Base-by-base conservation (phyloP, 2,329 filamentous ascomycete genomes). In the Phaeosphaeria sp. region DNA sequence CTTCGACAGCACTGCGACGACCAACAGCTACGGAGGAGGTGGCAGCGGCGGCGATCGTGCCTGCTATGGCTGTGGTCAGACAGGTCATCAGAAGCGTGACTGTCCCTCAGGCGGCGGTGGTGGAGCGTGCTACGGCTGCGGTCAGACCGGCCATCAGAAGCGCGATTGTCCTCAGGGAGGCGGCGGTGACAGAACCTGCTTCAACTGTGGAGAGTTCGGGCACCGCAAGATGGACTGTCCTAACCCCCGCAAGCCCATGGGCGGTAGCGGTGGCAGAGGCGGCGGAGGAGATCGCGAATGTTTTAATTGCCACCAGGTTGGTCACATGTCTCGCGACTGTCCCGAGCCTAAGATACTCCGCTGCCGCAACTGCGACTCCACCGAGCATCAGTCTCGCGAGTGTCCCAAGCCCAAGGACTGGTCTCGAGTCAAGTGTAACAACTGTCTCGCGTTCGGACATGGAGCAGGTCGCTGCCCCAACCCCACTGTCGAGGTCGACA, bases 341-440 rank as follows among this genome's bases (percentile, higher is more conserved):
- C 47, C 67, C 25, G 65, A 76, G 42, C 67, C 68, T 20, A 64
- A 62, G 1, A 67, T 73, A 17, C 65, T 74, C n/a, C 75, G 73
- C 63, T 86, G 83, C 74, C 78, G 82, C 67, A 91, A 90, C 76
- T 91, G 89, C 64, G 87, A 87, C 20, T 74, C 84, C 42, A 84
- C 87, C 51, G 88, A 87, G 5, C 88, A 91, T 60, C 79, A 81
- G 44, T 74, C 79, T 60, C 79, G 78, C 18, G 83, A 86, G 3
- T 87, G 87, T 63, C 39, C 49, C 0, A 80, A 86, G 74, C 87
- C 87, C 3, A 80, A 78, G 42, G 83, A 87, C 66, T 83, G 82
- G 82, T 76, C 80, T n/a, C 81, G 84, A 7, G 79, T 88, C 57
- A 83, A 86, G 72, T 89, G 87, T 76, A 76, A 71, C 53, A 87